These are phyloP conservation scores for Boletus semigastroideus DNA, from an alignment of 1,284 basidiomycete species.

Conservation along the genomic window DNA sequence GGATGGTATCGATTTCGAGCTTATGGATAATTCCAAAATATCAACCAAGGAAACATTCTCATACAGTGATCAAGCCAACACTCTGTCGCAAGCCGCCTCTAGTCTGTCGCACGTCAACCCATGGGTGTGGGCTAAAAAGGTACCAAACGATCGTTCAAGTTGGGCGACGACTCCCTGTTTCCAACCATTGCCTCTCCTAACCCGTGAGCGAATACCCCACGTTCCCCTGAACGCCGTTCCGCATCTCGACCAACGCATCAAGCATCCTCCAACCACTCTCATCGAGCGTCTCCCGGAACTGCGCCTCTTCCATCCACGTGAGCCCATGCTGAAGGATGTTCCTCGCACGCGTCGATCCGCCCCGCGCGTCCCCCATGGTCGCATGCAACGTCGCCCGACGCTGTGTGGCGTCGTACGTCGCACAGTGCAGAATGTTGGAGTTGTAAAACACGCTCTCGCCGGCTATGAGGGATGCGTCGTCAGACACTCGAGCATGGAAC, in stretches of 20 bases:
- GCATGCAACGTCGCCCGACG: conserved; percentile 75
- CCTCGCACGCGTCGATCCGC: conserved; percentile 64
- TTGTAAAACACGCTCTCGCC: conserved; percentile 85
- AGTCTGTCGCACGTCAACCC: too few species aligned
- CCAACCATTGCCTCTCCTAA: neutral
- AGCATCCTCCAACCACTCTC: conserved; percentile 58
- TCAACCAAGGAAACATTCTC: too few species aligned
- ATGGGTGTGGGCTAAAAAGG: too few species aligned
- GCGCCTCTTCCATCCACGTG: conserved; percentile 65
- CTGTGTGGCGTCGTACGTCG: conserved; percentile 54
- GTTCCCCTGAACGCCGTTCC: conserved; percentile 43
- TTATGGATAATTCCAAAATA: too few species aligned
- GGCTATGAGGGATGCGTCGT: conserved; percentile 31
- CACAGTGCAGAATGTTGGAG: conserved; percentile 78
- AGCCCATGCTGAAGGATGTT: conserved; percentile 83
- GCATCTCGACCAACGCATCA: conserved; percentile 57
- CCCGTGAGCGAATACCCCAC: conserved; percentile 50
- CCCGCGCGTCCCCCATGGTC: conserved; percentile 64
- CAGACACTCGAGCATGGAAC: too few species aligned
- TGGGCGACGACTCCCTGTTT: too few species aligned
- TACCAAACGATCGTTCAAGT: too few species aligned
- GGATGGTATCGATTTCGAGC: too few species aligned
- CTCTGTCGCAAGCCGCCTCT: too few species aligned
- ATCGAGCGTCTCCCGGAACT: conserved; percentile 52
- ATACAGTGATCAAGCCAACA: too few species aligned